These are phyloP conservation scores for Trichoderma gamsii DNA, from an alignment of 495 filamentous ascomycete species.

Conservation along the genomic window DNA sequence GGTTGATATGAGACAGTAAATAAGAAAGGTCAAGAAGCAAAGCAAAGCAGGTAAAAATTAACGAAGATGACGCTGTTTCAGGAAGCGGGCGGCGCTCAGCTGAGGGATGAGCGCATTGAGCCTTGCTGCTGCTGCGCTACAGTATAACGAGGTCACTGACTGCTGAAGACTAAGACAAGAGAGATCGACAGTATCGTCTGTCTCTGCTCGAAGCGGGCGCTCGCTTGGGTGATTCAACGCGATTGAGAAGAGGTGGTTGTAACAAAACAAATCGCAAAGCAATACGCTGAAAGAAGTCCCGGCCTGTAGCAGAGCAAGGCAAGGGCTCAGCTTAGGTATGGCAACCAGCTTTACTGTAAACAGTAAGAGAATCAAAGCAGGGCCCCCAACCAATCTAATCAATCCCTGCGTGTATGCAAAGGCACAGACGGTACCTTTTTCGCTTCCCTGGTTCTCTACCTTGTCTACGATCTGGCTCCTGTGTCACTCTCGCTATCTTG, in stretches of 20 bases:
- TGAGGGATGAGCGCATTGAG: not conserved
- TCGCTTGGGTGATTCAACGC: too few species aligned
- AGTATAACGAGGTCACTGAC: not conserved
- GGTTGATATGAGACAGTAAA: not conserved
- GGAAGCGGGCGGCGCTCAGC: not conserved
- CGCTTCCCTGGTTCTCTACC: not conserved
- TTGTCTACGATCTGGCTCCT: too few species aligned
- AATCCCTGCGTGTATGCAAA: not conserved
- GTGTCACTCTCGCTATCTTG: not conserved
- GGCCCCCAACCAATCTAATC: too few species aligned
- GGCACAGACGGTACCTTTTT: not conserved
- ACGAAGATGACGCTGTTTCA: not conserved
- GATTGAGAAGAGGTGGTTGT: too few species aligned
- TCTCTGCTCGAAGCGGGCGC: too few species aligned
- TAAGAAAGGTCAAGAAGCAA: too few species aligned
- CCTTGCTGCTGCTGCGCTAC: not conserved
- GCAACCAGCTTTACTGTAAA: not conserved
- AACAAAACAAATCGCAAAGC: not conserved
- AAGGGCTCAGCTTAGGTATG: not conserved
- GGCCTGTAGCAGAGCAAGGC: not conserved
- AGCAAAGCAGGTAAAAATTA: not conserved
- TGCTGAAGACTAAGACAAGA: too few species aligned
- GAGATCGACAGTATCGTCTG: too few species aligned
- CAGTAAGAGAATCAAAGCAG: not conserved
- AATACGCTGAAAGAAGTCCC: not conserved